These are phyloP conservation scores for Sorghum bicolor DNA, from an alignment of 176 grass and related monocot genomes.

Conservation along the genomic window DNA sequence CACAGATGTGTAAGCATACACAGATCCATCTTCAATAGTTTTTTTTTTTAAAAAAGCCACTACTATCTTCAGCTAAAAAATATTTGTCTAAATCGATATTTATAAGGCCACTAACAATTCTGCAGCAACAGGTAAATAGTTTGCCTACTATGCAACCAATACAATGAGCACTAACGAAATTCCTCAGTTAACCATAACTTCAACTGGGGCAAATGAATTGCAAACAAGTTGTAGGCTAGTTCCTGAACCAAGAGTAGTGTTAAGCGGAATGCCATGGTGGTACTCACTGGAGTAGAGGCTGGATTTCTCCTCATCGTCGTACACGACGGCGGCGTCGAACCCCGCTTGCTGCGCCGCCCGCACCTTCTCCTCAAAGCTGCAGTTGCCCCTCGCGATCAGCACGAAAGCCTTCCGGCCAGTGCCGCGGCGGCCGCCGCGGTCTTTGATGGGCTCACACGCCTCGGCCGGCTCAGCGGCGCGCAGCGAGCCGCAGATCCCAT, in stretches of 20 bases:
- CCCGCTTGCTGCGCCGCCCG: conserved; percentile 57
- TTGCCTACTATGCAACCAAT: not conserved
- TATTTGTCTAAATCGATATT: not conserved
- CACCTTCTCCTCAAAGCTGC: conserved; percentile 82
- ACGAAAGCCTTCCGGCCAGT: conserved; percentile 35
- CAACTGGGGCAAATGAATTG: not conserved
- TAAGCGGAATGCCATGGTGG: not conserved
- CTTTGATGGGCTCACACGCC: conserved; percentile 53
- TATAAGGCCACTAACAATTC: not conserved
- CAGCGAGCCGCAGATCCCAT: conserved; percentile 73
- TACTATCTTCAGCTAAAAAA: not conserved
- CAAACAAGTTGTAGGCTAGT: not conserved
- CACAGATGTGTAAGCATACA: not conserved
- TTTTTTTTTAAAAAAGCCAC: too few relatives aligned
- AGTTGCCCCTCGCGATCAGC: conserved; percentile 67
- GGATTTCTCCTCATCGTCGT: conserved; percentile 70
- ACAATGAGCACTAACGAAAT: not conserved
- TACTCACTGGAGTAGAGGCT: conserved; percentile 84
- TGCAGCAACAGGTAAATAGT: not conserved
- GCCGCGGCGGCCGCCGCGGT: conserved; percentile 3
- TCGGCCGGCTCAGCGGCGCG: conserved; percentile 52
- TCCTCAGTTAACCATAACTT: not conserved
- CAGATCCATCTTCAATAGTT: not conserved
- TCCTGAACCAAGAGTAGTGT: not conserved
- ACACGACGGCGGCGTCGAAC: conserved; percentile 65